phyloP scores from a whole-genome alignment of 768 basidiomycete genomes.

The Leccinum boreale region DNA sequence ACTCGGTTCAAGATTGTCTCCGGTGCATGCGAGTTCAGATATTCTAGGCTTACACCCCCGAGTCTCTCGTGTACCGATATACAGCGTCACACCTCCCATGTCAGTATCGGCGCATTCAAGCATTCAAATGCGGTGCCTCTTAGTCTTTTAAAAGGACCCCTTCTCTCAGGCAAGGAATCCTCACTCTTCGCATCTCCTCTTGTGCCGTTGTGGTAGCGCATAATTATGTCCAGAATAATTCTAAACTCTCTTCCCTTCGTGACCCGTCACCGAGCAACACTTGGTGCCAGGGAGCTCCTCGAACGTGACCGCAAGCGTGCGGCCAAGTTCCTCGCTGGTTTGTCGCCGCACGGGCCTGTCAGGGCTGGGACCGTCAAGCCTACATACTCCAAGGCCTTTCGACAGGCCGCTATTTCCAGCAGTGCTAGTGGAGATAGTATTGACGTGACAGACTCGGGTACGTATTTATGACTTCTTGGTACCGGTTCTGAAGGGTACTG shows the following conservation, averaged over 20 bases:
- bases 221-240: constrained; percentile 36
- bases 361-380: constrained; percentile 11
- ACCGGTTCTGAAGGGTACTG: neutral
- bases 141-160: constrained; percentile 18
- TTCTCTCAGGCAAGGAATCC: neutral
- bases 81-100: neutral
- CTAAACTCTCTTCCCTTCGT: constrained; percentile 44
- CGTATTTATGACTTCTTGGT: neutral
- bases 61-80: neutral
- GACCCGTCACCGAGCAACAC: constrained; percentile 36
- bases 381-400: constrained; percentile 7
- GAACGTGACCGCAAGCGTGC: constrained; percentile 54
- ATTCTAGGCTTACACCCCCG: neutral
- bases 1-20: neutral
- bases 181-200: neutral
- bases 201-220: neutral
- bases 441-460: constrained; percentile 56
- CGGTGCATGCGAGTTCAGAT: neutral
- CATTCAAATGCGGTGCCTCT: neutral
- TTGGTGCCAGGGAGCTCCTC: constrained; percentile 47
- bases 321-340: constrained; percentile 49
- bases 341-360: constrained; percentile 53
- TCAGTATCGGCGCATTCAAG: neutral
- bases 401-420: constrained; percentile 8
- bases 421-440: constrained; percentile 31